Evolutionary conservation across 2,329 filamentous ascomycete species (phyloP), one percentile per base, ranked within the genome.

Genomic region (Calonectria pauciramosa): DNA sequence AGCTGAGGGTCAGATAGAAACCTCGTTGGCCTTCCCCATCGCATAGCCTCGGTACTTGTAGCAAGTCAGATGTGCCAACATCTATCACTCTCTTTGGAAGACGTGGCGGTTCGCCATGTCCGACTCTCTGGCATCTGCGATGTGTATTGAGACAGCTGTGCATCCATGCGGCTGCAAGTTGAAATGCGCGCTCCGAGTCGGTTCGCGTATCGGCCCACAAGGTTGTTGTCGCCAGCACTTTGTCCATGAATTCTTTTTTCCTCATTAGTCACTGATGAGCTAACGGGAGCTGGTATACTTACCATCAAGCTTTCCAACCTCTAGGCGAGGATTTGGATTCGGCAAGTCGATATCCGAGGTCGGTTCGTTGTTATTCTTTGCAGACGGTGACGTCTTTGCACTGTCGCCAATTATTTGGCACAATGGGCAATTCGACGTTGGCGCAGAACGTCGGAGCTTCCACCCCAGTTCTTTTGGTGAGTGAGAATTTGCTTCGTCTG

Each of bases 1-100:
- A 54, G 51, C 66, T 68, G 4, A 68, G 66, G 23, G 66, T 41
- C 3, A 59, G 36, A 14, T 68, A 68, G 34, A 60, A 60, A 2
- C 34, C 56, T 6, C 34, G 32, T 18, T 28, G 18, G 34, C 14
- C 18, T 38, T 41, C 32, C 5, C 56, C 56, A 4, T 60, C n/a
- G 34, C 34, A 60, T 16, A 60, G n/a, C 6, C 20, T 38, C 14
- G 34, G 56, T 2, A 13, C n/a, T n/a, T 38, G n/a, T 28, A n/a
- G n/a, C 41, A 14, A 20, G 9, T 60, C 34, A 4, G n/a, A 38
- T 18, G 34, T 8, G 13, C 34, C 56, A 18, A 60, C 34, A 7
- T 60, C 56, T 28, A 38, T 38, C 6, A 60, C 56, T 23, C 56
- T 60, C 36, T 23, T 60, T 23, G 34, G 56, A 10, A 60, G 34